Percentiles rank a stretch among this genome's conserved stretches.
phyloP scores from a whole-genome alignment of 2,329 filamentous ascomycete species.

The Colletotrichum sp. region DNA sequence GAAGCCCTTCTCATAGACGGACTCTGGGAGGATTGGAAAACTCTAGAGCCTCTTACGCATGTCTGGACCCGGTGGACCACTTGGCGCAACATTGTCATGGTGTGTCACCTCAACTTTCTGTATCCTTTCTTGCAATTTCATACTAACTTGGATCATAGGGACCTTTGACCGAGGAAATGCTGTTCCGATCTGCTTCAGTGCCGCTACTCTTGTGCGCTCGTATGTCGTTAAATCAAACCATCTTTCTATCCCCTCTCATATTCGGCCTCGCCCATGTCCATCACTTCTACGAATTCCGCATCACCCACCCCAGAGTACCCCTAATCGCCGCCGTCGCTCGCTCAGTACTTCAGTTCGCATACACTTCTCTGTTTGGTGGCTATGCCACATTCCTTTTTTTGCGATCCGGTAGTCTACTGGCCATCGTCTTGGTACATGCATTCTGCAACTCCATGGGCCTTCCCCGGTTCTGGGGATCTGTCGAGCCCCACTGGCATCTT shows the following conservation, averaged over 20 bases:
- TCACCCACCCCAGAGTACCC: slow-evolving; percentile 77
- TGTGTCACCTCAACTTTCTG: slow-evolving; percentile 34
- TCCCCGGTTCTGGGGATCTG: slow-evolving; percentile 82
- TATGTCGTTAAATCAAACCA: slow-evolving; percentile 60
- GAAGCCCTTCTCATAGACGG: slow-evolving; percentile 78
- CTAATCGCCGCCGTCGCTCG: slow-evolving; percentile 68
- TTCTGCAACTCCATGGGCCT: slow-evolving; percentile 95
- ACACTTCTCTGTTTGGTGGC: slow-evolving; percentile 92
- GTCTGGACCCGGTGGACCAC: slow-evolving; percentile 76
- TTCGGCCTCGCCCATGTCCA: slow-evolving; percentile 95
- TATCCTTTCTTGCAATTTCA: background rate
- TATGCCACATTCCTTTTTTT: slow-evolving; percentile 91
- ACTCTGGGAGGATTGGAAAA: slow-evolving; percentile 69
- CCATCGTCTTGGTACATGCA: slow-evolving; percentile 77
- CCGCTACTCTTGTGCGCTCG: slow-evolving; percentile 80
- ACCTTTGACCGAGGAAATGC: slow-evolving; percentile 88
- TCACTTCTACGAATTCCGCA: slow-evolving; percentile 92
- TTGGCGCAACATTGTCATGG: slow-evolving; percentile 87
- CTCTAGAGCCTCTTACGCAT: slow-evolving; percentile 58
- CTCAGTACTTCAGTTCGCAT: slow-evolving; percentile 83
- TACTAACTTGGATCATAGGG: slow-evolving; percentile 55
- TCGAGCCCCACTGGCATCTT: slow-evolving; percentile 58
- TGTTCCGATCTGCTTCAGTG: slow-evolving; percentile 88
- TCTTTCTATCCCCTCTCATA: slow-evolving; percentile 85
- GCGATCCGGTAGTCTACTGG: slow-evolving; percentile 80